Percentiles rank a stretch among this genome's conserved stretches.
phyloP scores from a whole-genome alignment of 768 basidiomycete genomes.

The Lyophyllum semitale region DNA sequence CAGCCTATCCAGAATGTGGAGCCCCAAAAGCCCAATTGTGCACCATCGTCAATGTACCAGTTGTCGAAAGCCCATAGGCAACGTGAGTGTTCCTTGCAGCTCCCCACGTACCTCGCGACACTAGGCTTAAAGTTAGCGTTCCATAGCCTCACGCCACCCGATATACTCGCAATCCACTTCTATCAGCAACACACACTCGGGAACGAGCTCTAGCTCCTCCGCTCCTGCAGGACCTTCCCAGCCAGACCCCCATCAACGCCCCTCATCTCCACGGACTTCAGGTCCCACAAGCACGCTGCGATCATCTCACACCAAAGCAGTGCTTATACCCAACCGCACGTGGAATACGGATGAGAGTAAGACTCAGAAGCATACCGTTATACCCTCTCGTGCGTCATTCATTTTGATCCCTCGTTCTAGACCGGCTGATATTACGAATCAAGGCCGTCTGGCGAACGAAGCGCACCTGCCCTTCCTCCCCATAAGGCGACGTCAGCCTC shows the following conservation, averaged over 20 bases:
- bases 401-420: conserved; percentile 4
- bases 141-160: neutral
- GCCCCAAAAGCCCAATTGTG: neutral
- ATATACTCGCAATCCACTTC: neutral
- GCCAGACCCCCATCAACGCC: neutral
- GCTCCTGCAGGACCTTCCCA: neutral
- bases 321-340: conserved; percentile 2
- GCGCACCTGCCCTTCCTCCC: conserved; percentile 12
- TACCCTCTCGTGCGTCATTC: conserved; percentile 5
- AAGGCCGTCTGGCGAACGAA: neutral
- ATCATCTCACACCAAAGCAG: neutral
- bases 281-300: neutral
- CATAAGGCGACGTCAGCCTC: conserved; percentile 2
- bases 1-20: neutral
- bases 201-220: neutral
- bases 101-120: neutral
- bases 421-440: conserved; percentile 3
- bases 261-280: neutral
- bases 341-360: neutral
- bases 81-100: neutral
- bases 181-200: neutral
- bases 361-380: conserved; percentile 6
- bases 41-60: neutral
- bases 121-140: neutral
- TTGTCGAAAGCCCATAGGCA: neutral